phyloP scores from a whole-genome alignment of 2,329 filamentous ascomycete species.

The Cercospora zeina region DNA sequence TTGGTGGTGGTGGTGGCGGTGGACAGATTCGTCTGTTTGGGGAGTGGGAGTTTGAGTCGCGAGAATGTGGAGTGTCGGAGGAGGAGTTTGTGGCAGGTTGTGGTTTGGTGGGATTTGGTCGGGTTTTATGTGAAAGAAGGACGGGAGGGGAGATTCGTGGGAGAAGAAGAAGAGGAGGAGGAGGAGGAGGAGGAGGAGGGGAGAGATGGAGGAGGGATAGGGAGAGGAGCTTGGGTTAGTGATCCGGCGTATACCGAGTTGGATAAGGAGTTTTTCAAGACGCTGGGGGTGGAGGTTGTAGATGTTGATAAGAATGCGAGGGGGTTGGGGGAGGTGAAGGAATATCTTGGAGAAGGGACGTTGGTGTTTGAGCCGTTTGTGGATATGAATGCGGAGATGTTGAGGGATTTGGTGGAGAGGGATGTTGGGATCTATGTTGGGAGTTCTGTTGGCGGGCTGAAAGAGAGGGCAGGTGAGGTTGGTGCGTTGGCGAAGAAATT shows the following conservation, averaged over 20 bases:
- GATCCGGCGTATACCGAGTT: conserved; percentile 37
- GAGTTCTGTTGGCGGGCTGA: conserved; percentile 28
- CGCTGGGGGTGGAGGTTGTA: conserved; percentile 27
- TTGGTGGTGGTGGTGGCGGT: no score
- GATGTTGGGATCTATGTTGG: conserved; percentile 32
- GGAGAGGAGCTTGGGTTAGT: conserved; percentile 32
- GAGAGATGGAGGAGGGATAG: background rate
- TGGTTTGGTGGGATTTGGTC: conserved; percentile 37
- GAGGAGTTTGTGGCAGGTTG: conserved; percentile 39
- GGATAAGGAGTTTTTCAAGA: conserved; percentile 34
- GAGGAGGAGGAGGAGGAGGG: conserved; percentile 2
- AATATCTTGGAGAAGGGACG: conserved; percentile 20
- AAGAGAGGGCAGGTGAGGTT: conserved; percentile 16
- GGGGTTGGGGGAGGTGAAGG: conserved; percentile 23
- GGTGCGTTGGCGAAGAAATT: conserved; percentile 25
- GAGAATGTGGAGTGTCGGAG: conserved; percentile 35
- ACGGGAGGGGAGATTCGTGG: background rate
- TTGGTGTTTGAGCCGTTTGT: conserved; percentile 36
- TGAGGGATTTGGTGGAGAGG: conserved; percentile 22
- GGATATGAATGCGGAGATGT: conserved; percentile 28
- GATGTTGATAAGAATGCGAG: conserved; percentile 10
- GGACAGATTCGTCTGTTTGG: conserved; percentile 37
- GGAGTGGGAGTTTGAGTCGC: conserved; percentile 37
- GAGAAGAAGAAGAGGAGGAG: background rate
- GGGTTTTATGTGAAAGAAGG: background rate